Conservation (phyloP, 306 rosid genomes). For the Cicer pinnatifidum region DNA sequence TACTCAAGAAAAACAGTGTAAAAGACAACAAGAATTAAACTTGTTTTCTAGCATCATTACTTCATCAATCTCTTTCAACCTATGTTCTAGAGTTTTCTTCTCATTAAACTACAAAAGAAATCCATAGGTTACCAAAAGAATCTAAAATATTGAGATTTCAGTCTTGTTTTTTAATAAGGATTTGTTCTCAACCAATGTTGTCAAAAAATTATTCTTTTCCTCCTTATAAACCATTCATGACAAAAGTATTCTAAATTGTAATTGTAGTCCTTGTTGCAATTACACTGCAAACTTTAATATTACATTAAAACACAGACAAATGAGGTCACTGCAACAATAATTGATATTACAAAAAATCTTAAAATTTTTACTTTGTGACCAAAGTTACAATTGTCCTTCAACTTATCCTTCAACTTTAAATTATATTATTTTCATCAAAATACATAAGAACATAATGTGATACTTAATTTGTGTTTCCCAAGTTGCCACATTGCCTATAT, state of each 20-base stretch:
- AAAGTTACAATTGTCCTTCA: too few species aligned
- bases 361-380: too few species aligned
- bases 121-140: background rate
- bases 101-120: conserved; percentile 21
- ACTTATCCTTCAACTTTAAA: background rate
- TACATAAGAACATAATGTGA: background rate
- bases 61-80: conserved; percentile 29
- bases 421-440: background rate
- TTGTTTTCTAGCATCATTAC: conserved; percentile 35
- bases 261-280: too few species aligned
- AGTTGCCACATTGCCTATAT: conserved; percentile 52
- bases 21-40: conserved; percentile 20
- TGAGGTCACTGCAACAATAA: background rate
- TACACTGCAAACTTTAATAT: too few species aligned
- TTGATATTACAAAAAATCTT: background rate
- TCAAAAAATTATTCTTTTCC: background rate
- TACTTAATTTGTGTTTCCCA: conserved; percentile 33
- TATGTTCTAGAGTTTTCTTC: conserved; percentile 29
- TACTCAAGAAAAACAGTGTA: conserved; percentile 25
- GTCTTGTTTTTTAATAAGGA: background rate
- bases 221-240: background rate
- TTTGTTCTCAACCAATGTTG: background rate
- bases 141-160: conserved; percentile 8
- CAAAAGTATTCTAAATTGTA: too few species aligned
- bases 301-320: too few species aligned